phyloP scores from a whole-genome alignment of 2,329 filamentous ascomycete species.

The Claviceps monticola region DNA sequence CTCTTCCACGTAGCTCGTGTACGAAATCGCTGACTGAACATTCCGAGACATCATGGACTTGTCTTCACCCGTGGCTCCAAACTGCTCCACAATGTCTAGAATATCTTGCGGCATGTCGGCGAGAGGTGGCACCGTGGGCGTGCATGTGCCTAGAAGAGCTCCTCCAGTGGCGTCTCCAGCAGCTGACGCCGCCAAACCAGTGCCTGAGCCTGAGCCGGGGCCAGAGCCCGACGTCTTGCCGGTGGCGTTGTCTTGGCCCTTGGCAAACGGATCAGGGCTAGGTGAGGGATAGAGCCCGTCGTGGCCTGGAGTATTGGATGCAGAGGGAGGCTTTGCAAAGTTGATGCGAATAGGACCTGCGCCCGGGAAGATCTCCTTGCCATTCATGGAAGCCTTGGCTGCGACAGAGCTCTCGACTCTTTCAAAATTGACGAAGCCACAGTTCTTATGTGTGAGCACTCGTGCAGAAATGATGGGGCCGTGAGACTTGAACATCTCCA shows the following conservation, averaged over 20 bases:
- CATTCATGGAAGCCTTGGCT: slow-evolving; percentile 78
- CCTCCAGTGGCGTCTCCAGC: slow-evolving; percentile 12
- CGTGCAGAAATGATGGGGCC: slow-evolving; percentile 82
- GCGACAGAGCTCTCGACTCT: slow-evolving; percentile 78
- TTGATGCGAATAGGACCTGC: slow-evolving; percentile 91
- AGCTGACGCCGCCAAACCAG: slow-evolving; percentile 20
- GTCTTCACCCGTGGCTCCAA: slow-evolving; percentile 76
- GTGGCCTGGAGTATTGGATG: slow-evolving; percentile 76
- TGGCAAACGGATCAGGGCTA: slow-evolving; percentile 72
- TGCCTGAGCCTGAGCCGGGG: slow-evolving; percentile 8
- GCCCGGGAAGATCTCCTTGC: slow-evolving; percentile 96
- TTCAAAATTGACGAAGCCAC: slow-evolving; percentile 97
- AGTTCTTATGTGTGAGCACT: slow-evolving; percentile 96
- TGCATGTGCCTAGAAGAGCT: slow-evolving; percentile 15
- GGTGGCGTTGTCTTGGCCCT: slow-evolving; percentile 31
- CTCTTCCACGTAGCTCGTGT: slow-evolving; percentile 59
- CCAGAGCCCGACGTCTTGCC: slow-evolving; percentile 2
- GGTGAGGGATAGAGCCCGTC: slow-evolving; percentile 82
- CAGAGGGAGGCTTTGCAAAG: slow-evolving; percentile 89
- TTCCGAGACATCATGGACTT: slow-evolving; percentile 54
- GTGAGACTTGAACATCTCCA: slow-evolving; percentile 90
- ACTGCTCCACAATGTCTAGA: slow-evolving; percentile 70
- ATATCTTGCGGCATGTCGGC: slow-evolving; percentile 73
- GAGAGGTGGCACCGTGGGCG: slow-evolving; percentile 58
- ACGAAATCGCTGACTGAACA: slow-evolving; percentile 66